Evolutionary conservation across 116 monocot genomes (phyloP).

Genomic region (Papilionanthe hybrid): DNA sequence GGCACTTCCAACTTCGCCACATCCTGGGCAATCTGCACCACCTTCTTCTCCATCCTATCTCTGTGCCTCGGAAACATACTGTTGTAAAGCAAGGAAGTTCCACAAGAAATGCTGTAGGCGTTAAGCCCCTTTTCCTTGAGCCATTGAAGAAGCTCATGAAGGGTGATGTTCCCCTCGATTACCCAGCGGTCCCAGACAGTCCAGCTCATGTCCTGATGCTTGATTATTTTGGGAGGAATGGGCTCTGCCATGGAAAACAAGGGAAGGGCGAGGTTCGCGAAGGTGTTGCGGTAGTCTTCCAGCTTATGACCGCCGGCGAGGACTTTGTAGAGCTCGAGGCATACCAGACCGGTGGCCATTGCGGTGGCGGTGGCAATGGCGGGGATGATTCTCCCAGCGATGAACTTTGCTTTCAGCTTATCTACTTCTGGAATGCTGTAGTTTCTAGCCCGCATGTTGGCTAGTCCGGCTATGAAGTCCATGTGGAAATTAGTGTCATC

Average conservation of each 20-base stretch:
- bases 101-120: conserved; percentile 13
- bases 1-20: conserved; percentile 13
- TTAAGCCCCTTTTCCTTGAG: conserved; percentile 12
- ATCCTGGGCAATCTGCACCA: conserved; percentile 8
- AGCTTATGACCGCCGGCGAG: conserved; percentile 1
- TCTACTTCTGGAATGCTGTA: conserved; percentile 14
- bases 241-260: conserved; percentile 11
- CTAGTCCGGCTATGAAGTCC: conserved; percentile 13
- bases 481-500: conserved; percentile 9
- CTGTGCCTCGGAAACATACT: conserved; percentile 12
- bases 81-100: conserved; percentile 8
- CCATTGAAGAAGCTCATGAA: conserved; percentile 10
- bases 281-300: conserved; percentile 17
- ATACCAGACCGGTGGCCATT: conserved; percentile 13
- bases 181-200: conserved; percentile 12
- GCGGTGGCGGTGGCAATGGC: conserved; percentile 15
- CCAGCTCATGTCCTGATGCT: conserved; percentile 15
- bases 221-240: conserved; percentile 7
- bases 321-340: conserved; percentile 17
- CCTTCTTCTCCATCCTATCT: conserved; percentile 14
- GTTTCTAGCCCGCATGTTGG: conserved; percentile 19
- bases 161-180: conserved; percentile 8
- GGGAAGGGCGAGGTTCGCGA: conserved; percentile 15
- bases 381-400: conserved; percentile 9
- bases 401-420: conserved; percentile 19